Evolutionary conservation across 345 rosid genomes (phyloP), one percentile per base, ranked within the genome.

Genomic region (Eucalyptus curtisii): DNA sequence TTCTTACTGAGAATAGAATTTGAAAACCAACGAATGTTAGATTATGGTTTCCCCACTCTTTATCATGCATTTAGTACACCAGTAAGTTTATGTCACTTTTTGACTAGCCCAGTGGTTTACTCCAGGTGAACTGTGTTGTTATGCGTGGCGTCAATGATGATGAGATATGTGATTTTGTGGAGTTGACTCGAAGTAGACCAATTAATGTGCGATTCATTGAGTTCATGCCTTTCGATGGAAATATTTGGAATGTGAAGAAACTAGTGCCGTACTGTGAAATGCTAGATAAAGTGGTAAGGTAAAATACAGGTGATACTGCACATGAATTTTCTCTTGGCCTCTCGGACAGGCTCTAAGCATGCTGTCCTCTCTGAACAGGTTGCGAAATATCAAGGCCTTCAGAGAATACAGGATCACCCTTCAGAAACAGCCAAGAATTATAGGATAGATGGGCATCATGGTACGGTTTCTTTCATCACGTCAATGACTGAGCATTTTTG

Each of bases 201-300:
- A 93, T 97, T 53, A 98, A 98, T 90, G 91, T 97, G n/a, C 95
- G 99, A 80, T 98, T 98, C 91, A 97, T 98, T 27, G 99, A 98
- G 94, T 98, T 98, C 93, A 98, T 97, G 99, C 99, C 99, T 76
- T 98, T 98, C 76, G 98, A 98, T 94, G 99, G 99, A 85, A 98
- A 97, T 92, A 96, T 98, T 50, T 98, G 99, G 99, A 96, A 97
- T 90, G 95, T 94, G 68, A 95, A 94, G 95, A 98, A 98, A 91
- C 96, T 97, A 47, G 95, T 98, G 55, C 91, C 98, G 11, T 98
- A 95, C 89, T 87, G 93, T 49, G 99, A 97, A 91, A 90, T 98
- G 96, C 93, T 94, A 93, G 96, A 97, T 94, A 95, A 20, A 94
- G 99, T 97, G 99, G 99, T 98, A 97, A 94, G 96, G 95, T 96